Evolutionary conservation across 495 filamentous ascomycete genomes (phyloP), one percentile per base, ranked within the genome.

Genomic region (Penicillium verhagenii): DNA sequence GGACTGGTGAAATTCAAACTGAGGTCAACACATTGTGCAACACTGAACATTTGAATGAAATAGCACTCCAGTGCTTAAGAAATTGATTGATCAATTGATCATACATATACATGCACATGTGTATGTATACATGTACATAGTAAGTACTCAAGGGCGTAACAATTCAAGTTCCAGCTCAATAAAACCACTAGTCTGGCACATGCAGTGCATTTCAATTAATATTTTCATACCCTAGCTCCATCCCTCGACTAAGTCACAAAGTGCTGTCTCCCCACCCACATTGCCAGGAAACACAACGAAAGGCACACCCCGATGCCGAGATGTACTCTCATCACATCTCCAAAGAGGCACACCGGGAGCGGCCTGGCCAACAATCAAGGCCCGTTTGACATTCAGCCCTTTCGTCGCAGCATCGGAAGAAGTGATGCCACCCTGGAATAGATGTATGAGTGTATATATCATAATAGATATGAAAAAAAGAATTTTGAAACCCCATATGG

Each of bases 251-350:
- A 76, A 25, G 4, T 72, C 66, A 60, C 66, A 69, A n/a, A 76
- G 57, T 21, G 79, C 78, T 50, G 66, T 60, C 49, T 81, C 78
- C 7, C 70, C 70, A 21, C 79, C 80, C 11, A 82, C 79, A 67
- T 83, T 83, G 10, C 79, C 80, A n/a, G 80, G 80, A 48, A 83
- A 83, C 0, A 82, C 79, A 11, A 81, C 76, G 62, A 72, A 81
- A 13, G 78, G 77, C 19, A 81, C 69, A 21, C 73, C 74, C 0
- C 66, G 66, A 63, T 76, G 72, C 47, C 73, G 67, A 37, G 72
- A 76, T 0, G 70, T 75, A 37, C 58, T 53, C 64, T 82, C 79
- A 54, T 80, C 71, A 37, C 79, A 82, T 33, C 74, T 67, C 80
- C 79, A 83, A 3, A 83, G 60, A 1, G 80, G 80, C 20, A 83